Percentiles rank a stretch among this genome's conserved stretches.
These are phyloP conservation scores for Zizania palustris DNA, from an alignment of 202 grass and related monocot genomes.

Conservation along the genomic window DNA sequence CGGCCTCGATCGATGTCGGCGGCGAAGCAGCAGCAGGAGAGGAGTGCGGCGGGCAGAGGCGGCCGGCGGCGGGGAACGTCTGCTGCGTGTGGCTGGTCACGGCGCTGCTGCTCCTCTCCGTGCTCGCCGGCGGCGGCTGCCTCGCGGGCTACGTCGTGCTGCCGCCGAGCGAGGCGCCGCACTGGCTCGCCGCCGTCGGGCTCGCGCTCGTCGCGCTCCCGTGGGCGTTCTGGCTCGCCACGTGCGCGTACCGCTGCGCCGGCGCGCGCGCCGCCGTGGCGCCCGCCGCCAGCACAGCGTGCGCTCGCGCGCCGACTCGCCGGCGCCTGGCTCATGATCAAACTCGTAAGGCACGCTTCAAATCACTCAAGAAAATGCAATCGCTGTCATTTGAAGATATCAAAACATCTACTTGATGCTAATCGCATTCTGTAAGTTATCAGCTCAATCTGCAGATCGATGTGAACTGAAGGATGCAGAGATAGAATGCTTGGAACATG, in stretches of 20 bases:
- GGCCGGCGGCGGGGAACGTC: neutral
- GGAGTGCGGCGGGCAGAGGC: no score
- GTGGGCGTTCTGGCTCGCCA: conserved; percentile 70
- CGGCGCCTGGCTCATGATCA: no score
- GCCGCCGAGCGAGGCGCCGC: conserved; percentile 44
- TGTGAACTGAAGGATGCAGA: no score
- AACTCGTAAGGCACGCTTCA: no score
- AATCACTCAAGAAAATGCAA: no score
- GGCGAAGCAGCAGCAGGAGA: conserved; percentile 32
- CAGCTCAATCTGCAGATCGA: no score
- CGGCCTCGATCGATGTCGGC: conserved; percentile 11
- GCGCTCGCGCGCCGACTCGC: no score
- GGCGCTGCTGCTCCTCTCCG: conserved; percentile 46
- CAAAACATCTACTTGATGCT: no score
- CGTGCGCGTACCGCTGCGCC: conserved; percentile 47
- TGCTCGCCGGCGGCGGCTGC: conserved; percentile 61
- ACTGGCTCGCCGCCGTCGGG: conserved; percentile 53
- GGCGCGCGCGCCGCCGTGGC: conserved; percentile 7
- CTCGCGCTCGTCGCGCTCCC: conserved; percentile 56
- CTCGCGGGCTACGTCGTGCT: conserved; percentile 55
- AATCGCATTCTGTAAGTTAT: no score
- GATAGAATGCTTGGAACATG: no score
- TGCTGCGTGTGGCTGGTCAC: conserved; percentile 55
- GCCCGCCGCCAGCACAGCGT: neutral
- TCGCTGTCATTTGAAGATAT: no score